Conservation (phyloP, 306 rosid species). For the Gastrolobium bilobum region DNA sequence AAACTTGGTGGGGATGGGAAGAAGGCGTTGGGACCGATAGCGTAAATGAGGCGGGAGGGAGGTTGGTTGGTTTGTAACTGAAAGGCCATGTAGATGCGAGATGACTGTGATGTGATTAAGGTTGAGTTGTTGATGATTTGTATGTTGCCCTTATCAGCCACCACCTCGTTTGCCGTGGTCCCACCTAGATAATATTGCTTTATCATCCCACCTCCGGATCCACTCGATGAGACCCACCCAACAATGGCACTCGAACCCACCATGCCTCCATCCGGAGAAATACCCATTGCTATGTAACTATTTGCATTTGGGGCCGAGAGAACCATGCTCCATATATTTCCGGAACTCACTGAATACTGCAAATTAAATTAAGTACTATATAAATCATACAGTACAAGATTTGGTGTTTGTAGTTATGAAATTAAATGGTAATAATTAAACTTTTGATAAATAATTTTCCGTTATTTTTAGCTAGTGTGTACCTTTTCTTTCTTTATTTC, state of each 20-base stretch:
- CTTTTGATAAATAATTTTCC: no score
- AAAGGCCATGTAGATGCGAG: constrained; percentile 61
- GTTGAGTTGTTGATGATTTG: constrained; percentile 56
- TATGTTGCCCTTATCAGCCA: constrained; percentile 63
- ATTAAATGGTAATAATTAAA: no score
- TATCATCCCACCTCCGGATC: constrained; percentile 47
- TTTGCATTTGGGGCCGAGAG: constrained; percentile 66
- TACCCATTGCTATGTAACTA: constrained; percentile 74
- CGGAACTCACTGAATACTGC: constrained; percentile 65
- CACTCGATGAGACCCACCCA: constrained; percentile 70
- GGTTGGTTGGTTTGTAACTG: constrained; percentile 64
- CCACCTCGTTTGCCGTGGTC: constrained; percentile 56
- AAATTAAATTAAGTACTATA: not conserved
- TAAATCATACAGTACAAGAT: no score
- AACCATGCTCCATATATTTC: constrained; percentile 74
- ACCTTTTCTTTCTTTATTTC: no score
- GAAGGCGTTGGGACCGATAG: constrained; percentile 60
- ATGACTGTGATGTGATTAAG: constrained; percentile 59
- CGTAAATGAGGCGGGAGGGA: constrained; percentile 53
- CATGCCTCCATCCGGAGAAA: constrained; percentile 75
- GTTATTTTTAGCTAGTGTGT: no score
- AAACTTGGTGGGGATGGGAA: constrained; percentile 65
- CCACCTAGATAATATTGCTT: constrained; percentile 71
- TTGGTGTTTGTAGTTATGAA: no score
- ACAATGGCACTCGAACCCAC: constrained; percentile 84